Base-by-base conservation (phyloP, 2,329 filamentous ascomycete genomes). In the Penicillium oxalicum region DNA sequence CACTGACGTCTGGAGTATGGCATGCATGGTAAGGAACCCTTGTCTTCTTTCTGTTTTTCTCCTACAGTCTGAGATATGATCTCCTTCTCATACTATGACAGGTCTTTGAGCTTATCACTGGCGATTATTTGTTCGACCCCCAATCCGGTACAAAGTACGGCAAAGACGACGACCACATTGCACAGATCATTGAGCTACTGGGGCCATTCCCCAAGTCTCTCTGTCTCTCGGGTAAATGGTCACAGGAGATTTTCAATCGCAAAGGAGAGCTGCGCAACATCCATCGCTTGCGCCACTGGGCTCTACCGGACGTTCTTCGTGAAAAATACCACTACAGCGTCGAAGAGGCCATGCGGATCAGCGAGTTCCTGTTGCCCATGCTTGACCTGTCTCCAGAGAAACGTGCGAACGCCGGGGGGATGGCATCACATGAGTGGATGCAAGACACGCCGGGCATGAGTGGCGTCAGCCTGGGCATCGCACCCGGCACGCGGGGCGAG, bases 1-100 rank as follows among this genome's bases (percentile, higher is more conserved):
- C 67, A 97, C 93, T 1, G 93, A 98, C 71, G 88, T 97, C 6
- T 98, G 93, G 93, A 97, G 91, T 72, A 98, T 98, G 93, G 91
- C 93, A 50, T 88, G 88, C 59, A 98, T 98, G 93, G 93, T 97
- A 78, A 62, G 82, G 65, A 42, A 2, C 18, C 18, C 18, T 18
- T 18, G 18, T 18, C 2, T 18, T 18, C 18, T 18, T 18, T 18
- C 18, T 18, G 18, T 18, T 18, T 18, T 18, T 18, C 18, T 47
- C 32, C 2, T 41, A 3, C 8, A 12, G 12, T 6, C 4, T 25
- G n/a, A 37, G 18, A 40, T 9, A 4, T 13, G 25, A 12, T 12
- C 18, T 11, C 6, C 9, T 2, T 34, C 11, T 25, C 12, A 37
- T 34, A 38, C 43, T 42, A 18, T n/a, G 4, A 12, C 64, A 97